Percentiles rank a stretch among this genome's conserved stretches.
phyloP scores from a whole-genome alignment of 352 stramenopile species.

The Phytophthora colocasiae region DNA sequence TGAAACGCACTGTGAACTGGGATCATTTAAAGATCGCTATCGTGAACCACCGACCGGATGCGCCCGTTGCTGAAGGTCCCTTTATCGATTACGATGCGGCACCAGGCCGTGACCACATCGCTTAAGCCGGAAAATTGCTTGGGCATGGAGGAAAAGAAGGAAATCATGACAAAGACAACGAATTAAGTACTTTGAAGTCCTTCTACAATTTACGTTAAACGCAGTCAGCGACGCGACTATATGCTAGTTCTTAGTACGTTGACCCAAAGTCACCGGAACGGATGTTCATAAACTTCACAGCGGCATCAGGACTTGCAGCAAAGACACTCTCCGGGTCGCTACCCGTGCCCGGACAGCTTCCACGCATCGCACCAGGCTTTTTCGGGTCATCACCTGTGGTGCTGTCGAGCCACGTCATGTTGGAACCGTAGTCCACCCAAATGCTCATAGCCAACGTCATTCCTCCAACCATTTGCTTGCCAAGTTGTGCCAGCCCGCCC shows the following conservation, averaged over 20 bases:
- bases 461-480: constrained; percentile 46
- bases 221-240: neutral
- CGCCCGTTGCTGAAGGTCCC: constrained; percentile 75
- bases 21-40: constrained; percentile 91
- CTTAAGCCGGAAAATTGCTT: neutral
- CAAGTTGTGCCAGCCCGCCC: constrained; percentile 49
- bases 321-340: constrained; percentile 48
- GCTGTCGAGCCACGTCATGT: constrained; percentile 68
- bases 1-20: constrained; percentile 87
- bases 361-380: constrained; percentile 47
- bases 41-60: constrained; percentile 70
- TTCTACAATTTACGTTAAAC: too few relatives aligned
- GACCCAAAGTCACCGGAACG: constrained; percentile 59
- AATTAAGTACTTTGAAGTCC: too few relatives aligned
- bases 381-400: constrained; percentile 38
- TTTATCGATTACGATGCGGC: constrained; percentile 41
- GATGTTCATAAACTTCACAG: constrained; percentile 68
- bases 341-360: constrained; percentile 45
- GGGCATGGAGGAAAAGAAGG: neutral
- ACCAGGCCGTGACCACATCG: constrained; percentile 35
- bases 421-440: constrained; percentile 57
- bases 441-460: constrained; percentile 68
- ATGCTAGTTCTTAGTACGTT: constrained; percentile 30
- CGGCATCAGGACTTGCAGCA: constrained; percentile 46
- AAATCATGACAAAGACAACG: too few relatives aligned